phyloP scores from a whole-genome alignment of 2,329 filamentous ascomycete species.

The Colletotrichum sp. region DNA sequence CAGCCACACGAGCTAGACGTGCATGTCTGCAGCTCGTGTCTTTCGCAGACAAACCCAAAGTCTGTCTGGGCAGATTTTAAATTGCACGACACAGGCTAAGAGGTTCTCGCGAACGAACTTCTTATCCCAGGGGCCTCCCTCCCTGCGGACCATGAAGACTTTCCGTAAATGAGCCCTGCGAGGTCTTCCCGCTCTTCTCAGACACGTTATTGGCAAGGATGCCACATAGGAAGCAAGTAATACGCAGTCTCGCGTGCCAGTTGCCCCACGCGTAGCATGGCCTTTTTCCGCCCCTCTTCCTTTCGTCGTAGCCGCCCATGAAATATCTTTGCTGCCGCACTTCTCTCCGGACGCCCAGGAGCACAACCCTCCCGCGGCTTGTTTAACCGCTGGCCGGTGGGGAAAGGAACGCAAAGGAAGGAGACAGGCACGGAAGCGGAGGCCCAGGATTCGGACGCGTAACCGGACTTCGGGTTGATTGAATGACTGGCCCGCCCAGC shows the following conservation, averaged over 20 bases:
- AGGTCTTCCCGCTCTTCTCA: background rate
- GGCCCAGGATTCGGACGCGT: conserved; percentile 2
- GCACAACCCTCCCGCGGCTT: background rate
- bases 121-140: background rate
- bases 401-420: background rate
- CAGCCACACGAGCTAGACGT: background rate
- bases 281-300: background rate
- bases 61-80: background rate
- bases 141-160: background rate
- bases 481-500: background rate
- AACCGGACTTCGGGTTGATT: conserved; percentile 1
- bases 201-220: background rate
- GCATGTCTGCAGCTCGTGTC: background rate
- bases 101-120: background rate
- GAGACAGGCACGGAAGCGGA: background rate
- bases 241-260: background rate
- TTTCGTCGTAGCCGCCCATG: background rate
- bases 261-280: background rate
- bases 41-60: background rate
- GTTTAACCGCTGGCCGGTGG: background rate
- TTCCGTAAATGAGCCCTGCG: background rate
- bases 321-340: background rate
- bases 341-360: background rate
- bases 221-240: background rate
- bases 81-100: background rate